These are phyloP conservation scores for Sugiyamaella grinbergsii DNA, from an alignment of 1,139 yeast genomes.

Conservation along the genomic window DNA sequence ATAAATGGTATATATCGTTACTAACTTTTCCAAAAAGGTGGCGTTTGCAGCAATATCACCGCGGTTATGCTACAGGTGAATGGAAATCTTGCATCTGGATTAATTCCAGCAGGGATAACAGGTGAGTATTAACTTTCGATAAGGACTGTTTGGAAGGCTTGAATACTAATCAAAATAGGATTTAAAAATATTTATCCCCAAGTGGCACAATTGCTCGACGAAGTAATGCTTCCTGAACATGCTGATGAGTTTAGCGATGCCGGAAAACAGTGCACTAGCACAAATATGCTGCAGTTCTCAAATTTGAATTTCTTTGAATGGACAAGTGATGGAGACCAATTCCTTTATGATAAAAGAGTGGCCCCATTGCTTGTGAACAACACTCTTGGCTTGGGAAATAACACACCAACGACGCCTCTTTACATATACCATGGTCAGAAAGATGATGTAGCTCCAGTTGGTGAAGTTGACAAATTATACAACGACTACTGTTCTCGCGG, in stretches of 20 bases:
- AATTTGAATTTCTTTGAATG: constrained; percentile 29
- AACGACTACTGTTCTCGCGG: constrained; percentile 33
- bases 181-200: constrained; percentile 36
- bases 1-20: not conserved
- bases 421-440: constrained; percentile 36
- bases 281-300: constrained; percentile 27
- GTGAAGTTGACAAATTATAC: constrained; percentile 26
- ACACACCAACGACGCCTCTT: constrained; percentile 33
- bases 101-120: constrained; percentile 33
- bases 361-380: constrained; percentile 25
- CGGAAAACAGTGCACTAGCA: constrained; percentile 25
- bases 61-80: constrained; percentile 29
- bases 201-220: constrained; percentile 22
- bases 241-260: constrained; percentile 24
- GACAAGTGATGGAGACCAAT: constrained; percentile 26
- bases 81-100: constrained; percentile 31
- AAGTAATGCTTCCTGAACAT: constrained; percentile 20
- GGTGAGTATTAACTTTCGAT: not conserved
- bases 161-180: constrained; percentile 30
- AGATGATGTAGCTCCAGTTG: constrained; percentile 35
- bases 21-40: constrained; percentile 1
- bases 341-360: constrained; percentile 23
- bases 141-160: too few relatives aligned
- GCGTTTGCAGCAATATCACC: constrained; percentile 24
- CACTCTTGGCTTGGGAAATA: constrained; percentile 26